A percentile compares a stretch with the other conserved stretches of the same genome.
These are phyloP conservation scores for Salix viminalis DNA, from an alignment of 345 rosid genomes.

Conservation along the genomic window DNA sequence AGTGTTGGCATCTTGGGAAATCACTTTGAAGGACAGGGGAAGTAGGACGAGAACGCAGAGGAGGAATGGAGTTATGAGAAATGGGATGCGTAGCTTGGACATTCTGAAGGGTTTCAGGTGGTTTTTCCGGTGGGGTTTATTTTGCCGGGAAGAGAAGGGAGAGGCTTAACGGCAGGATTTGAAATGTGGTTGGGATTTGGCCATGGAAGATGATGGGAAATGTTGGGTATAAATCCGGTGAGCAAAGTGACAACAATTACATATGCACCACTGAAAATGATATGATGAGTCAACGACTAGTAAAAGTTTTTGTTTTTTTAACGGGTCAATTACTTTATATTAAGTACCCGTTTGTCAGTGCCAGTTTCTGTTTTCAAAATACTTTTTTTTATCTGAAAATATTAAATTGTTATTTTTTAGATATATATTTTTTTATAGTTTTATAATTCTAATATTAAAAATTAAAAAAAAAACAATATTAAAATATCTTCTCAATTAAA, in stretches of 20 bases:
- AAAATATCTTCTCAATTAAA: no score
- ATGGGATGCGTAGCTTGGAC: constrained; percentile 28
- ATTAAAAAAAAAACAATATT: no score
- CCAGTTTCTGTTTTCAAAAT: no score
- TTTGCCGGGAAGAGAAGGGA: neutral
- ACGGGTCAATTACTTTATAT: neutral
- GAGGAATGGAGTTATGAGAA: neutral
- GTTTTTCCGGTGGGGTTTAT: neutral
- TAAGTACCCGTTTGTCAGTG: no score
- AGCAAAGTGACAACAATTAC: constrained; percentile 13
- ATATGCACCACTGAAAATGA: neutral
- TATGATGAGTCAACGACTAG: neutral
- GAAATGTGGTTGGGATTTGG: constrained; percentile 11
- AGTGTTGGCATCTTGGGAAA: constrained; percentile 33
- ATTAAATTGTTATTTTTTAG: no score
- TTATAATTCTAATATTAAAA: no score
- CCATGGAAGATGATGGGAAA: neutral
- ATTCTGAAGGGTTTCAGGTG: constrained; percentile 19
- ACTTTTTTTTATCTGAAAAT: no score
- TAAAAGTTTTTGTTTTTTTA: neutral
- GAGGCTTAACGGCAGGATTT: neutral
- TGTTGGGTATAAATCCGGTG: neutral
- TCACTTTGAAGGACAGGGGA: constrained; percentile 36
- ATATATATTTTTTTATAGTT: no score
- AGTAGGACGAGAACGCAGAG: constrained; percentile 30